A percentile compares a stretch with the other conserved stretches of the same genome.
Conservation (phyloP, 371 early-diverging fungal species). For the Nematocida homosporus region DNA sequence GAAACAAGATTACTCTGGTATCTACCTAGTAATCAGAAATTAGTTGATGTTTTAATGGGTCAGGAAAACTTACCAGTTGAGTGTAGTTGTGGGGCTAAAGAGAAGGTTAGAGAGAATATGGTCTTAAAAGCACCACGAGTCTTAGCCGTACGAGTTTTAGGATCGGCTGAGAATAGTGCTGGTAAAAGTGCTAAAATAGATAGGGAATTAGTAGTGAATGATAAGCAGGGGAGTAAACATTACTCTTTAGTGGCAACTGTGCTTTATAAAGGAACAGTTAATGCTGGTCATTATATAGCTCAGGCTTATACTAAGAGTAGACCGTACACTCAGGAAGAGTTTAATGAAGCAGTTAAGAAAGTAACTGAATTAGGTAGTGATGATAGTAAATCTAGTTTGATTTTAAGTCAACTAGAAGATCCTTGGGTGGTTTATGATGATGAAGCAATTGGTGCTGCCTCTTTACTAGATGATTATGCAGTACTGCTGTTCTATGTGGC, state of each 20-base stretch:
- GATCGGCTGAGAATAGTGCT: not conserved
- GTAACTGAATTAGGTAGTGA: too few species aligned
- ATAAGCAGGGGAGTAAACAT: not conserved
- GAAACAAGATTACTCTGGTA: constrained; percentile 3
- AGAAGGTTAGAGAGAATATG: not conserved
- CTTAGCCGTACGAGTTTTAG: not conserved
- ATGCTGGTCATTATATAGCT: constrained; percentile 39
- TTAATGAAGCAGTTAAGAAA: too few species aligned
- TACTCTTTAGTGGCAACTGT: constrained; percentile 15
- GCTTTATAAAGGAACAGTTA: constrained; percentile 25
- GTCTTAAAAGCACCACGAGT: not conserved
- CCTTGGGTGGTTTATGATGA: not conserved
- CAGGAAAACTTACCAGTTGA: not conserved
- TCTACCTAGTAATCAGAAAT: not conserved
- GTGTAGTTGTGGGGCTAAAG: constrained; percentile 20
- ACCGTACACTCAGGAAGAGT: not conserved
- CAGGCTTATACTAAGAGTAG: not conserved
- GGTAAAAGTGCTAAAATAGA: not conserved
- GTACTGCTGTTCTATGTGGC: not conserved
- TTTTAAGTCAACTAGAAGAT: too few species aligned
- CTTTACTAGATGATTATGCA: not conserved
- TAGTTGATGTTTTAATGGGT: not conserved
- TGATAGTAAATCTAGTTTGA: too few species aligned
- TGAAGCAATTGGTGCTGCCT: not conserved
- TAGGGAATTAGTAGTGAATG: not conserved